Percentiles rank a stretch among this genome's conserved stretches.
Conservation (phyloP, 495 filamentous ascomycete species). For the Penicillium daleae region DNA sequence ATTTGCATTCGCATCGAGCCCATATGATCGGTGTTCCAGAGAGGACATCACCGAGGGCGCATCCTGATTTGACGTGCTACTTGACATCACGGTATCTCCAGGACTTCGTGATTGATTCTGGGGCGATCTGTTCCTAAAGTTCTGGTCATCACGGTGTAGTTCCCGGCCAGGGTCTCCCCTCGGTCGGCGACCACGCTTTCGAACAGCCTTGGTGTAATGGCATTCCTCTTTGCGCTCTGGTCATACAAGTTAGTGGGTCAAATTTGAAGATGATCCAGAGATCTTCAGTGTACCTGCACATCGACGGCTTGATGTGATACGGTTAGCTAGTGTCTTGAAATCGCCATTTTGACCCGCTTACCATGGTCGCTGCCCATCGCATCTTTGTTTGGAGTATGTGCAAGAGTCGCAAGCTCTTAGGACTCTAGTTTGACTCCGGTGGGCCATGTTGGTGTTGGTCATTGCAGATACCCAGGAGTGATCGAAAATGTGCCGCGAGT, state of each 20-base stretch:
- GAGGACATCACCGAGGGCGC: not conserved
- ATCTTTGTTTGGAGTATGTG: slow-evolving; percentile 23
- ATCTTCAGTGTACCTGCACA: slow-evolving; percentile 17
- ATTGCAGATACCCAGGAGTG: slow-evolving; percentile 10
- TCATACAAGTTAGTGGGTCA: not conserved
- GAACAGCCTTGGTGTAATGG: slow-evolving; percentile 22
- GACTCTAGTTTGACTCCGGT: slow-evolving; percentile 16
- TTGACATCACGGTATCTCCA: slow-evolving; percentile 3
- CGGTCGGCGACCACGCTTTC: slow-evolving; percentile 26
- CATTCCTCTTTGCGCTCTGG: slow-evolving; percentile 22
- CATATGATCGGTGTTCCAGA: not conserved
- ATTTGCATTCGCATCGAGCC: not conserved
- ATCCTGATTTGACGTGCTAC: slow-evolving; percentile 6
- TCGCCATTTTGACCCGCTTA: not conserved
- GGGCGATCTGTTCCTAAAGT: not conserved
- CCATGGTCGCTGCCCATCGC: slow-evolving; percentile 25
- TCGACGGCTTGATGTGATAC: slow-evolving; percentile 14
- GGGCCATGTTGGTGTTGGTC: not conserved
- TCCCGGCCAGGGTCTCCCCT: slow-evolving; percentile 4
- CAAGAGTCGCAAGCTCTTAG: slow-evolving; percentile 24
- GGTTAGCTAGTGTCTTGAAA: not conserved
- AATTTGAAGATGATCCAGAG: not conserved
- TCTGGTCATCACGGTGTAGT: not conserved
- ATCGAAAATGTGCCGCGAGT: slow-evolving; percentile 14
- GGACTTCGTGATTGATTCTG: slow-evolving; percentile 9